Conservation (phyloP, 1,284 basidiomycete species). For the Laetiporus sulphureus region DNA sequence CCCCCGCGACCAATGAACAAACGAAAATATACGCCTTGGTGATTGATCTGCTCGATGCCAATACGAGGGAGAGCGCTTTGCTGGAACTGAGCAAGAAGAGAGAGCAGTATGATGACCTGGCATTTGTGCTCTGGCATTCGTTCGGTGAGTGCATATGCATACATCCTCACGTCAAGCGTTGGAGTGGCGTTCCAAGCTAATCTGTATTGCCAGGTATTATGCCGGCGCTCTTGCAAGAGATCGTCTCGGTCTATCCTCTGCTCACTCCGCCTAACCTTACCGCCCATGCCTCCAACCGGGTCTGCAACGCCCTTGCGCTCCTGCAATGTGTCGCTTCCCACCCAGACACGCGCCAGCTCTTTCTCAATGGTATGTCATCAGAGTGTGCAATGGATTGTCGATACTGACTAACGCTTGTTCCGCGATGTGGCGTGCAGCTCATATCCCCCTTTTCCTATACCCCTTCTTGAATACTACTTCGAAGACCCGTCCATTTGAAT, state of each 20-base stretch:
- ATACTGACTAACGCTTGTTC: slow-evolving; percentile 7
- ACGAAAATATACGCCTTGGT: slow-evolving; percentile 79
- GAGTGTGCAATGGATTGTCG: neutral
- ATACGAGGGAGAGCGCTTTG: slow-evolving; percentile 79
- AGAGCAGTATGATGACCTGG: slow-evolving; percentile 98
- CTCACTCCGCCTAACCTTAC: slow-evolving; percentile 95
- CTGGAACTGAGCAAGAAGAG: slow-evolving; percentile 98
- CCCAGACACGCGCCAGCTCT: slow-evolving; percentile 87
- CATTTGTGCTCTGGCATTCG: slow-evolving; percentile 97
- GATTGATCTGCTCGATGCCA: slow-evolving; percentile 75
- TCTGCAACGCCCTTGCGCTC: slow-evolving; percentile 97
- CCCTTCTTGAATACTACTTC: slow-evolving; percentile 99
- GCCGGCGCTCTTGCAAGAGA: slow-evolving; percentile 97
- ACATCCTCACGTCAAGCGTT: too few species aligned
- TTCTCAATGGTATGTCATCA: slow-evolving; percentile 66
- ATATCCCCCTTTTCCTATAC: slow-evolving; percentile 98
- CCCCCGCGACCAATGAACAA: slow-evolving; percentile 51
- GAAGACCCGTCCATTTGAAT: slow-evolving; percentile 99
- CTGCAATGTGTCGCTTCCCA: slow-evolving; percentile 98
- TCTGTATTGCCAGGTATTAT: slow-evolving; percentile 71
- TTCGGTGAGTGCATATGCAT: slow-evolving; percentile 88
- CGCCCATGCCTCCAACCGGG: slow-evolving; percentile 97
- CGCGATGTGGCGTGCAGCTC: slow-evolving; percentile 63
- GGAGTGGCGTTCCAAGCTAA: too few species aligned
- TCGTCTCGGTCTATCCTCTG: slow-evolving; percentile 96